Base-by-base conservation (phyloP, 2,329 filamentous ascomycete genomes). In the Xylaria sp. region DNA sequence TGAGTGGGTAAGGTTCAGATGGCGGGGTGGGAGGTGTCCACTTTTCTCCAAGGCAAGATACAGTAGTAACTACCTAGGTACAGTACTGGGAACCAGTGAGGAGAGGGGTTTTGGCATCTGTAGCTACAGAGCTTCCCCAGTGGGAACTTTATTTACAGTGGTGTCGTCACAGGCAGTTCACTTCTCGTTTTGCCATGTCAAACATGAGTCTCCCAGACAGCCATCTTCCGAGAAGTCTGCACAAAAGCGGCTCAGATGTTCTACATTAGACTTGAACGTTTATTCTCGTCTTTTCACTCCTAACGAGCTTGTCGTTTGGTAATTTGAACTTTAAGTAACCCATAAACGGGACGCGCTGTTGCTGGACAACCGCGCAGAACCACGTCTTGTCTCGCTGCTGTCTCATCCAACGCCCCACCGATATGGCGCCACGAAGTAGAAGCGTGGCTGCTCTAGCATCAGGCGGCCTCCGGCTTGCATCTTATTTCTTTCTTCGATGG, bases 401-500 rank as follows among this genome's bases (percentile, higher is more conserved):
- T 46, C 49, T 52, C 27, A 38, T 37, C 33, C 25, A 8, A 40
- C 41, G 21, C 40, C 15, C 19, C 53, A 38, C 47, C 44, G 19
- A 54, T 38, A 72, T 71, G 69, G 67, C 59, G 54, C 53, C 51
- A 15, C 63, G 54, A 48, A 68, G 63, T 25, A 69, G 58, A 31
- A 74, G 68, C 21, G 64, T 76, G 31, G 75, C 79, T 51, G 69
- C 69, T 40, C 75, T 79, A 62, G 73, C 81, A 62, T 87, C 87
- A 29, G 68, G 85, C 37, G 78, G 75, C 10, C 72, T 87, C 52
- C 80, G 85, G 58, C 53, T 81, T 4, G 72, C 77, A 31, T 78
- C 82, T 15, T 87, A 84, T 71, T 73, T 87, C 59, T 89, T 89
- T 71, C 72, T 90, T 53, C 78, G 87, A 79, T 88, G 86, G 85